Conservation (phyloP, 768 basidiomycete species). For the Leccinum incarnatum region DNA sequence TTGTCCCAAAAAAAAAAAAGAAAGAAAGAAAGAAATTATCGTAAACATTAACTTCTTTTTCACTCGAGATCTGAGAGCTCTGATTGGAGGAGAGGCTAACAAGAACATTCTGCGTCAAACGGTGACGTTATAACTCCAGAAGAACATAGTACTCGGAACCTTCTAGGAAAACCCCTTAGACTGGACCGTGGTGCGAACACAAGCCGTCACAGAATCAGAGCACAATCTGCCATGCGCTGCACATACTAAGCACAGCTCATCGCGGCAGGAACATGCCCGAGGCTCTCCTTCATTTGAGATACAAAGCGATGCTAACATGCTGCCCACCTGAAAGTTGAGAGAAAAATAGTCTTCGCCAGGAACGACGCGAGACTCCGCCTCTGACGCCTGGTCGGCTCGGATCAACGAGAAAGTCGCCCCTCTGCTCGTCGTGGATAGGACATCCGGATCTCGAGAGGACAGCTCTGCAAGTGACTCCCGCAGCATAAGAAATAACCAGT, state of each 20-base stretch:
- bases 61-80: too few relatives aligned
- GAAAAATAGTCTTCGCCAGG: slow-evolving; percentile 15
- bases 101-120: too few relatives aligned
- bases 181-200: slow-evolving; percentile 52
- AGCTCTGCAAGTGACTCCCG: slow-evolving; percentile 59
- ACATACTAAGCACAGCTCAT: slow-evolving; percentile 7
- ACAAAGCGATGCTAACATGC: slow-evolving; percentile 44
- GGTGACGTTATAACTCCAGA: too few relatives aligned
- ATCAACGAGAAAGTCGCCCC: slow-evolving; percentile 39
- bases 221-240: neutral
- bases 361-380: neutral
- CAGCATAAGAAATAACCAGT: slow-evolving; percentile 17
- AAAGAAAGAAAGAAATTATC: too few relatives aligned
- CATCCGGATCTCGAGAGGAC: slow-evolving; percentile 43
- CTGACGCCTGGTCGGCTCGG: neutral
- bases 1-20: too few relatives aligned
- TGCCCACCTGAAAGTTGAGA: slow-evolving; percentile 26
- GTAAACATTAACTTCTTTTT: too few relatives aligned
- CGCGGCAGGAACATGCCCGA: slow-evolving; percentile 64
- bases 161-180: slow-evolving; percentile 65
- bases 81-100: too few relatives aligned
- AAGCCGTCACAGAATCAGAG: slow-evolving; percentile 39
- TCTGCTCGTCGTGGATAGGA: slow-evolving; percentile 41
- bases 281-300: slow-evolving; percentile 18
- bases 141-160: slow-evolving; percentile 42